A percentile compares a stretch with the other conserved stretches of the same genome.
Conservation (phyloP, 2,329 filamentous ascomycete genomes). For the Camptophora hylomeconis region DNA sequence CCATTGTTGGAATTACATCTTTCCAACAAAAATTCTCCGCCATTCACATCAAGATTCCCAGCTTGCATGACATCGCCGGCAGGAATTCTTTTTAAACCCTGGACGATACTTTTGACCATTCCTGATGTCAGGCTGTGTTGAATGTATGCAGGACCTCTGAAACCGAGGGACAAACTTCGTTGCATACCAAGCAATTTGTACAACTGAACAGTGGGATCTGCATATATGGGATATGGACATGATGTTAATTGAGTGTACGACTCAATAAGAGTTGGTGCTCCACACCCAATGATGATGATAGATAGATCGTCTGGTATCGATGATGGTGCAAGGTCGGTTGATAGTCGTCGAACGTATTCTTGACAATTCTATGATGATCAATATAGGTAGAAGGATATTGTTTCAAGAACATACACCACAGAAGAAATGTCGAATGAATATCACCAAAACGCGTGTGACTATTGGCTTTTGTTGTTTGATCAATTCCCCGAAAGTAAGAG, state of each 20-base stretch:
- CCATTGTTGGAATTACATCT: background rate
- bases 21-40: conserved; percentile 72
- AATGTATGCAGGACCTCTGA: conserved; percentile 51
- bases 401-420: no score
- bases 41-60: conserved; percentile 56
- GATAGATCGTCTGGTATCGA: conserved; percentile 42
- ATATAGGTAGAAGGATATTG: no score
- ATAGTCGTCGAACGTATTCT: conserved; percentile 55
- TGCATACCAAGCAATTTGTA: conserved; percentile 59
- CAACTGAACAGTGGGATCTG: conserved; percentile 55
- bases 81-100: conserved; percentile 46
- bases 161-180: conserved; percentile 47
- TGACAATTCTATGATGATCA: no score
- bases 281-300: conserved; percentile 61
- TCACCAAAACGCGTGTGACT: conserved; percentile 50
- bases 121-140: conserved; percentile 34
- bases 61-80: conserved; percentile 47
- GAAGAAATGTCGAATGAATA: conserved; percentile 71
- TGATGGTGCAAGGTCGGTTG: conserved; percentile 41
- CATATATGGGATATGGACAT: conserved; percentile 54
- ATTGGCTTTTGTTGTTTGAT: no score
- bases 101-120: conserved; percentile 39
- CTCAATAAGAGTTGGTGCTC: conserved; percentile 53
- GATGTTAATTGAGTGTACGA: conserved; percentile 49
- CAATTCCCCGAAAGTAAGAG: no score